A percentile compares a stretch with the other conserved stretches of the same genome.
These are phyloP conservation scores for Leccinum rimulosum DNA, from an alignment of 768 basidiomycete species.

Conservation along the genomic window DNA sequence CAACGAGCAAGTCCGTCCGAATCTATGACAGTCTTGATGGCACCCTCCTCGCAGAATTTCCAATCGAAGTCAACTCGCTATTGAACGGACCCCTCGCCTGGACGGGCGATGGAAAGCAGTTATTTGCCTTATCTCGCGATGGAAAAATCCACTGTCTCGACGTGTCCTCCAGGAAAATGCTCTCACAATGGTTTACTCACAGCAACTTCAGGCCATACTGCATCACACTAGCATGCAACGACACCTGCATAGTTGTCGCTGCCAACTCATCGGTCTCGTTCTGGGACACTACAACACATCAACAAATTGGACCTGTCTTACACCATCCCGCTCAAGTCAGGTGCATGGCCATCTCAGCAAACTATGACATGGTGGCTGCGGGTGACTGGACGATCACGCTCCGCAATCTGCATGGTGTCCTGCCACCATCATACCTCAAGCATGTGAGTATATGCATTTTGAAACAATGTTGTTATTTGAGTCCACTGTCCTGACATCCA, in stretches of 20 bases:
- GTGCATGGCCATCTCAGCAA: background rate
- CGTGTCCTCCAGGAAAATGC: background rate
- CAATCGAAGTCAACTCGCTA: no score
- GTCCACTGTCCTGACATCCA: background rate
- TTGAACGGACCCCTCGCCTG: background rate
- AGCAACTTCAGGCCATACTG: background rate
- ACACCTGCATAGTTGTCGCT: background rate
- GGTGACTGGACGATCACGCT: background rate
- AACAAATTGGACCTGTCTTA: background rate
- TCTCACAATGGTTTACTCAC: background rate
- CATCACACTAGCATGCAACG: background rate
- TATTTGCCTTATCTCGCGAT: no score
- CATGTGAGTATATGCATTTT: background rate
- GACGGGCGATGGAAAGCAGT: background rate
- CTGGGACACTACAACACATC: background rate
- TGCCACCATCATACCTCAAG: background rate
- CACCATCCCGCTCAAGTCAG: background rate
- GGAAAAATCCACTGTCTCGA: no score
- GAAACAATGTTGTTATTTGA: background rate
- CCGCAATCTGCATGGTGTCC: background rate
- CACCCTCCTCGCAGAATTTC: no score
- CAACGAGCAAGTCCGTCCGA: background rate
- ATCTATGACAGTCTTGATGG: no score
- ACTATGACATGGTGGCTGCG: background rate
- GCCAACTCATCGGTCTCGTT: background rate